Evolutionary conservation across 2,329 filamentous ascomycete species (phyloP).

Genomic region (Colletotrichum filicis): DNA sequence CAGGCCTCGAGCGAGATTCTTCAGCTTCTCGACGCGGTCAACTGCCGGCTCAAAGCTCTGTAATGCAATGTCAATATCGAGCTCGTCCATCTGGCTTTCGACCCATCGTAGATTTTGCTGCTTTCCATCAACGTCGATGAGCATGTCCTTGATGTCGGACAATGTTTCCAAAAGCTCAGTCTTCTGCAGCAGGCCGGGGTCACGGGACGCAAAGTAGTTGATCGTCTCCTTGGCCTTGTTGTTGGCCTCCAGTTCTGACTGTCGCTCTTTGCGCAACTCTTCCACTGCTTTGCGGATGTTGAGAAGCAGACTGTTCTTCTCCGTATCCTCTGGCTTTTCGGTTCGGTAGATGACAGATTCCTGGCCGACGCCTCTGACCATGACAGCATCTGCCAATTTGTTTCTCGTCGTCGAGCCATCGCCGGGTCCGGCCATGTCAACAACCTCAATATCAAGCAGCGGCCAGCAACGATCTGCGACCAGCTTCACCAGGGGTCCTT

Average conservation of each 20-base stretch:
- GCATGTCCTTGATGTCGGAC: conserved; percentile 84
- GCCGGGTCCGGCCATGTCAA: conserved; percentile 81
- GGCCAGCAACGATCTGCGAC: conserved; percentile 96
- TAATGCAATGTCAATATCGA: conserved; percentile 95
- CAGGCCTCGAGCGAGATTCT: conserved; percentile 80
- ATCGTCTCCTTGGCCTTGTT: conserved; percentile 87
- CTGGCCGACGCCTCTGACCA: conserved; percentile 84
- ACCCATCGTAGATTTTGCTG: conserved; percentile 97
- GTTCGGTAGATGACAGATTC: conserved; percentile 96
- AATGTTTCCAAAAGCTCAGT: conserved; percentile 82
- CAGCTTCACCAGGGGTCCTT: conserved; percentile 74
- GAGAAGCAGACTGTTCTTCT: conserved; percentile 84
- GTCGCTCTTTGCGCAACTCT: conserved; percentile 85
- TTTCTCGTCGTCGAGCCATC: conserved; percentile 64
- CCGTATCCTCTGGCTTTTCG: conserved; percentile 80
- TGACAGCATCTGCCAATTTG: conserved; percentile 86
- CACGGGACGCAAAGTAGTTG: conserved; percentile 85
- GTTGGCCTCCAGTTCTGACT: conserved; percentile 87
- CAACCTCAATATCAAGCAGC: conserved; percentile 89
- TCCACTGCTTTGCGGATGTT: conserved; percentile 95
- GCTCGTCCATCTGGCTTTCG: conserved; percentile 92
- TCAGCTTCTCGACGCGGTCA: conserved; percentile 83
- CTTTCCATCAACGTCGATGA: conserved; percentile 96
- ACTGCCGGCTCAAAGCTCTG: conserved; percentile 91
- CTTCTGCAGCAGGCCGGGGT: conserved; percentile 81